Conservation (phyloP, 257 asterid genomes). For the Petunia secreta region DNA sequence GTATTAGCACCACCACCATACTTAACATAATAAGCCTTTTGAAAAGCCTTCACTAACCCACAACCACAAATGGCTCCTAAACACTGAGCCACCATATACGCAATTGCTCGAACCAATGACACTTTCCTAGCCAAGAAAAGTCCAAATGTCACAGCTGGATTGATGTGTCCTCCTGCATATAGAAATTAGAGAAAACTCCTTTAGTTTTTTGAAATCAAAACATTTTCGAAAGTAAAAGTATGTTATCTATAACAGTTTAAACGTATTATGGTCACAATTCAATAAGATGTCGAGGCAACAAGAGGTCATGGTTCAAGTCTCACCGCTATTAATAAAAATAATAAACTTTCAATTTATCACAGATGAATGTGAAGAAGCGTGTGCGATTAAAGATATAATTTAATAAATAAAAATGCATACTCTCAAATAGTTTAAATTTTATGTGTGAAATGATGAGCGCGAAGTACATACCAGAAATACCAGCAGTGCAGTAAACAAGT, state of each 20-base stretch:
- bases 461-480: slow-evolving; percentile 55
- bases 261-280: too few relatives aligned
- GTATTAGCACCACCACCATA: slow-evolving; percentile 70
- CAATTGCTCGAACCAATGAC: slow-evolving; percentile 55
- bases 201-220: background rate
- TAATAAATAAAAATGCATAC: too few relatives aligned
- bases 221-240: background rate
- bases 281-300: background rate
- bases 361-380: too few relatives aligned
- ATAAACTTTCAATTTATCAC: too few relatives aligned
- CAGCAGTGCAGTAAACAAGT: slow-evolving; percentile 86
- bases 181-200: background rate
- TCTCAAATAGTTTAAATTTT: too few relatives aligned
- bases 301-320: too few relatives aligned
- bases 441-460: background rate
- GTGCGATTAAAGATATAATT: too few relatives aligned
- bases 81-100: slow-evolving; percentile 75
- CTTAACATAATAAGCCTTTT: slow-evolving; percentile 45
- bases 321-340: too few relatives aligned
- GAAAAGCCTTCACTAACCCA: slow-evolving; percentile 74
- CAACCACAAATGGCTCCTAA: slow-evolving; percentile 76
- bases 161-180: slow-evolving; percentile 52
- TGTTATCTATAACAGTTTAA: too few relatives aligned
- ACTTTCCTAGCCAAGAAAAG: slow-evolving; percentile 68
- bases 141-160: slow-evolving; percentile 77